Percentiles rank a stretch among this genome's conserved stretches.
Evolutionary conservation across 208 protist genomes (phyloP).

Genomic region (Vickermania spadyakhi): DNA sequence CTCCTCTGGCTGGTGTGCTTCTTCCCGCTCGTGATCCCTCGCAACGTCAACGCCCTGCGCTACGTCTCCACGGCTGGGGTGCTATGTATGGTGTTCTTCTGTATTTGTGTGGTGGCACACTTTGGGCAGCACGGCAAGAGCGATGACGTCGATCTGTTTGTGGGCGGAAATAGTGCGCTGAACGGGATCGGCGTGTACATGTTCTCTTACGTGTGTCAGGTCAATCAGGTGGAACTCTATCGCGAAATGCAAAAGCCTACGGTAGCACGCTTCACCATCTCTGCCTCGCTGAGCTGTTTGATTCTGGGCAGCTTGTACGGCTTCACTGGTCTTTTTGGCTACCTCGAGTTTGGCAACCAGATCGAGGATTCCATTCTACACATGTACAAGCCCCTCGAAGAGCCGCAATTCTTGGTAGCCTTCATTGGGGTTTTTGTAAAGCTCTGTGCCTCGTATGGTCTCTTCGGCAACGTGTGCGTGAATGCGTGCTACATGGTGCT

Average conservation of each 20-base stretch:
- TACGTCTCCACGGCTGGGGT: conserved; percentile 19
- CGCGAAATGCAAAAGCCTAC: conserved; percentile 22
- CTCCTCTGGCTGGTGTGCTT: conserved; percentile 23
- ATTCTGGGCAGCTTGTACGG: conserved; percentile 26
- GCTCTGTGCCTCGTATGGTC: conserved; percentile 10
- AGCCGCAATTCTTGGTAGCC: conserved; percentile 13
- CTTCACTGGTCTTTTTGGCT: conserved; percentile 22
- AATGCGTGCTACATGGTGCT: conserved; percentile 12
- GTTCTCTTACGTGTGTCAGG: conserved; percentile 33
- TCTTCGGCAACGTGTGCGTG: conserved; percentile 11
- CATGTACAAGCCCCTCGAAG: conserved; percentile 18
- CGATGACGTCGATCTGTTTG: conserved; percentile 2
- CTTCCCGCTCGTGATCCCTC: conserved; percentile 22
- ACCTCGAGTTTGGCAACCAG: conserved; percentile 25
- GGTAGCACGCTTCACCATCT: conserved; percentile 12
- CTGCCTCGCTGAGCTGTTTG: conserved; percentile 13
- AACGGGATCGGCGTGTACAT: conserved; percentile 22
- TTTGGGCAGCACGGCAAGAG: conserved; percentile 4
- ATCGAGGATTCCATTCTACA: conserved; percentile 17
- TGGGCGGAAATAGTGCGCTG: conserved; percentile 11
- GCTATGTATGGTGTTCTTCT: conserved; percentile 19
- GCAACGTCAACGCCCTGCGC: conserved; percentile 28
- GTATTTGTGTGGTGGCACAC: conserved; percentile 6
- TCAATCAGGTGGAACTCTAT: conserved; percentile 18
- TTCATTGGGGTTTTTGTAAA: conserved; percentile 23